phyloP scores from a whole-genome alignment of 768 basidiomycete species.

The Russula lepida region DNA sequence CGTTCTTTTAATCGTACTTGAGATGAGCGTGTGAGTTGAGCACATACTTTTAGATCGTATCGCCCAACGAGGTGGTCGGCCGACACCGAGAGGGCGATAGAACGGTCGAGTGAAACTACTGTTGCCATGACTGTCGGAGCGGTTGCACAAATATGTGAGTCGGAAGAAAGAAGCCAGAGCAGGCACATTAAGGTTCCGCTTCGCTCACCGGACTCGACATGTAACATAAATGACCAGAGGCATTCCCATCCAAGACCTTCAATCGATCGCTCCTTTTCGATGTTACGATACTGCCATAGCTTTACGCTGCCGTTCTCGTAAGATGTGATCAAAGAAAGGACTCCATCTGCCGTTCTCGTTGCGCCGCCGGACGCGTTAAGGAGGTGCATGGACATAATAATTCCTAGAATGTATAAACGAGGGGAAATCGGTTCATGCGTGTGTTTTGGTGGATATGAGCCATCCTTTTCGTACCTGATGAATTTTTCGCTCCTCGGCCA shows the following conservation, averaged over 20 bases:
- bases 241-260: slow-evolving; percentile 69
- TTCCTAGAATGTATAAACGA: slow-evolving; percentile 40
- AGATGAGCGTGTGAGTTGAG: neutral
- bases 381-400: slow-evolving; percentile 84
- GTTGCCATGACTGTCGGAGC: slow-evolving; percentile 69
- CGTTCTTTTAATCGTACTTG: neutral
- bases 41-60: slow-evolving; percentile 48
- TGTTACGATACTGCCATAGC: slow-evolving; percentile 43
- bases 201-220: slow-evolving; percentile 62
- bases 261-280: slow-evolving; percentile 42
- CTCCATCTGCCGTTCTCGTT: slow-evolving; percentile 11
- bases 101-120: slow-evolving; percentile 51
- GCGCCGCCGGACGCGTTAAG: slow-evolving; percentile 25
- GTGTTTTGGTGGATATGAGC: neutral
- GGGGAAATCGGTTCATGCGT: neutral
- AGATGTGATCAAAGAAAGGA: slow-evolving; percentile 58
- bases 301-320: slow-evolving; percentile 89
- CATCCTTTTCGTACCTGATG: slow-evolving; percentile 39
- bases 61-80: slow-evolving; percentile 73
- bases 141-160: neutral
- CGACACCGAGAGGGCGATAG: slow-evolving; percentile 70
- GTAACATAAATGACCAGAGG: slow-evolving; percentile 57
- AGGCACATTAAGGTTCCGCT: neutral
- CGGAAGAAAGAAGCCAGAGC: neutral
- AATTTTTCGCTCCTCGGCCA: slow-evolving; percentile 40